A percentile compares a stretch with the other conserved stretches of the same genome.
Evolutionary conservation across 805 yeast species (phyloP).

Genomic region (Tetrapisispora phaffii): DNA sequence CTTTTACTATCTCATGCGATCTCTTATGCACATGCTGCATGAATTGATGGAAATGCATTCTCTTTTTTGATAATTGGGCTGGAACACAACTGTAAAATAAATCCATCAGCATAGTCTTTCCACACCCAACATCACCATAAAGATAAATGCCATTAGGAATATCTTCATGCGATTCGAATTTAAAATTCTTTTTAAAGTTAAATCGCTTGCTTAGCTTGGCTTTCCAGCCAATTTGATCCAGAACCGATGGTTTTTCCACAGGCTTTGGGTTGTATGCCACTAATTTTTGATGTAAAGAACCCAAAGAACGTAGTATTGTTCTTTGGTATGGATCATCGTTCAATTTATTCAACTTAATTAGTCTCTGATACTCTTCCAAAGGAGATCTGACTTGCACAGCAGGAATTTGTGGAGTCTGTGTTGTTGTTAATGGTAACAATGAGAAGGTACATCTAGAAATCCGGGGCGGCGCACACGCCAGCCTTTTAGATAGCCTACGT

Average conservation of each 20-base stretch:
- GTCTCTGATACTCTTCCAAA: constrained; percentile 40
- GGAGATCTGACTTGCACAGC: constrained; percentile 29
- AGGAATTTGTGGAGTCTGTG: neutral
- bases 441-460: neutral
- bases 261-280: constrained; percentile 51
- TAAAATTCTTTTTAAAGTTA: constrained; percentile 6
- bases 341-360: constrained; percentile 41
- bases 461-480: too few relatives aligned
- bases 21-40: constrained; percentile 91
- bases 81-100: constrained; percentile 83
- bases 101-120: constrained; percentile 97
- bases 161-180: constrained; percentile 7
- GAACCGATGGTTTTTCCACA: constrained; percentile 43
- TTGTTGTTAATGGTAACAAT: neutral
- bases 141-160: constrained; percentile 80
- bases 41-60: constrained; percentile 93
- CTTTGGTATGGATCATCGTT: constrained; percentile 77
- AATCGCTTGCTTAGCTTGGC: constrained; percentile 29
- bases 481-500: too few relatives aligned
- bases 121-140: constrained; percentile 97
- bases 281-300: constrained; percentile 48
- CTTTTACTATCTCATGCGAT: constrained; percentile 59
- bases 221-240: constrained; percentile 32
- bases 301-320: constrained; percentile 52
- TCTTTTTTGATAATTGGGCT: constrained; percentile 56